phyloP scores from a whole-genome alignment of 2,329 filamentous ascomycete species.

The Colletotrichum lentis region DNA sequence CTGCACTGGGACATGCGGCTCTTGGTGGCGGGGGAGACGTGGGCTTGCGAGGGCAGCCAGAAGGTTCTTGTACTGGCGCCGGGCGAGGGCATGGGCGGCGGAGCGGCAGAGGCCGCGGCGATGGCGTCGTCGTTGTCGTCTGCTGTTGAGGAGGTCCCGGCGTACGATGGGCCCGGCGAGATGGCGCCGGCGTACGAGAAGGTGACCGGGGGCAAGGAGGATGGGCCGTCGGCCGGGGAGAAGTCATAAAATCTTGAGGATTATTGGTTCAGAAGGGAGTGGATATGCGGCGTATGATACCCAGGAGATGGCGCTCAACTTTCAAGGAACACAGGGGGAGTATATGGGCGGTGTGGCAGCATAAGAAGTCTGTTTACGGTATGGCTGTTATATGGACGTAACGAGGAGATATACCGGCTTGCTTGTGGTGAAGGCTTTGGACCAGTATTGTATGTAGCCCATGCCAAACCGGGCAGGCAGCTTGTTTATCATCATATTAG shows the following conservation, averaged over 20 bases:
- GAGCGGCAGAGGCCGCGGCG: neutral
- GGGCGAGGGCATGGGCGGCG: neutral
- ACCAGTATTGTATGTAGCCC: too few species aligned
- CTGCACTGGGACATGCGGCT: constrained; percentile 16
- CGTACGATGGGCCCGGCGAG: constrained; percentile 10
- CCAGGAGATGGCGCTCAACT: neutral
- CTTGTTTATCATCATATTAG: too few species aligned
- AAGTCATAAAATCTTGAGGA: neutral
- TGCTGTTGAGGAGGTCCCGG: neutral
- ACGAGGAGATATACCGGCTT: too few species aligned
- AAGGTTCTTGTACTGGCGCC: constrained; percentile 7
- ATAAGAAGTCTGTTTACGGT: too few species aligned
- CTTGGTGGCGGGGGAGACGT: neutral
- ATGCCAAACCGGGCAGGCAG: too few species aligned
- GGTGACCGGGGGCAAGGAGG: constrained; percentile 1
- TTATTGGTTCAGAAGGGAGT: neutral
- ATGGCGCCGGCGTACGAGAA: constrained; percentile 22
- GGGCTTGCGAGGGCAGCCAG: constrained; percentile 13
- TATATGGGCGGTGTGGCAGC: too few species aligned
- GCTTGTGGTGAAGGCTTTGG: too few species aligned
- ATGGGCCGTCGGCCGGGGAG: neutral
- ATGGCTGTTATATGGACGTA: too few species aligned
- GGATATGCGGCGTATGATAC: neutral
- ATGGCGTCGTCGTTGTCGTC: neutral
- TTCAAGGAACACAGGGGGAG: too few species aligned